phyloP scores from a whole-genome alignment of 2,329 filamentous ascomycete genomes.

The Cryoendolithus antarcticus region DNA sequence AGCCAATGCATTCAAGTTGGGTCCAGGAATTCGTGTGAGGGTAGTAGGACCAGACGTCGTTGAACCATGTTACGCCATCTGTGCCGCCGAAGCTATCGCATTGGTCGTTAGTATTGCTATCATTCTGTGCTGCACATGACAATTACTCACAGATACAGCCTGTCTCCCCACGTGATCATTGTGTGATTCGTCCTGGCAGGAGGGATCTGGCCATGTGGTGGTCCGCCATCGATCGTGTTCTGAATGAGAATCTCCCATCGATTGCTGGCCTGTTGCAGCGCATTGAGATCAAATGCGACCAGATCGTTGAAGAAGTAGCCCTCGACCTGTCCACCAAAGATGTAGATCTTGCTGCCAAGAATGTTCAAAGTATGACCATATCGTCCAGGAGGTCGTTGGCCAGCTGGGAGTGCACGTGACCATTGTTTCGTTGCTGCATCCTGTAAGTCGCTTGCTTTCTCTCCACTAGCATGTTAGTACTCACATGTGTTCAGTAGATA shows the following conservation, averaged over 20 bases:
- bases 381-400: slow-evolving; percentile 72
- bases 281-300: slow-evolving; percentile 88
- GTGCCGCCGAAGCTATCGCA: slow-evolving; percentile 67
- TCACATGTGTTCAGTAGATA: slow-evolving; percentile 95
- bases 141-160: slow-evolving; percentile 62
- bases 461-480: slow-evolving; percentile 22
- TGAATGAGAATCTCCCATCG: slow-evolving; percentile 87
- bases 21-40: slow-evolving; percentile 71
- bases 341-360: slow-evolving; percentile 88
- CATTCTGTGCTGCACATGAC: not conserved
- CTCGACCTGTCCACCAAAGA: slow-evolving; percentile 95
- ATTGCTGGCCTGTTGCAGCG: slow-evolving; percentile 79
- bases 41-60: slow-evolving; percentile 96
- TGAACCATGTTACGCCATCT: slow-evolving; percentile 94
- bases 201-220: slow-evolving; percentile 55
- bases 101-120: too few species aligned
- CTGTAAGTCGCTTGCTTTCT: slow-evolving; percentile 18
- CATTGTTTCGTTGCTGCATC: slow-evolving; percentile 81
- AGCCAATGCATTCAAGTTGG: slow-evolving; percentile 90
- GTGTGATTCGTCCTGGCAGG: slow-evolving; percentile 91
- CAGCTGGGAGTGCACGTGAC: slow-evolving; percentile 84
- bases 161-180: slow-evolving; percentile 82
- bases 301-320: slow-evolving; percentile 97
- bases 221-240: slow-evolving; percentile 53
- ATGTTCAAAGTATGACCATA: slow-evolving; percentile 97